Evolutionary conservation across 2,329 filamentous ascomycete genomes (phyloP).

Genomic region (Mollisia scopiformis): DNA sequence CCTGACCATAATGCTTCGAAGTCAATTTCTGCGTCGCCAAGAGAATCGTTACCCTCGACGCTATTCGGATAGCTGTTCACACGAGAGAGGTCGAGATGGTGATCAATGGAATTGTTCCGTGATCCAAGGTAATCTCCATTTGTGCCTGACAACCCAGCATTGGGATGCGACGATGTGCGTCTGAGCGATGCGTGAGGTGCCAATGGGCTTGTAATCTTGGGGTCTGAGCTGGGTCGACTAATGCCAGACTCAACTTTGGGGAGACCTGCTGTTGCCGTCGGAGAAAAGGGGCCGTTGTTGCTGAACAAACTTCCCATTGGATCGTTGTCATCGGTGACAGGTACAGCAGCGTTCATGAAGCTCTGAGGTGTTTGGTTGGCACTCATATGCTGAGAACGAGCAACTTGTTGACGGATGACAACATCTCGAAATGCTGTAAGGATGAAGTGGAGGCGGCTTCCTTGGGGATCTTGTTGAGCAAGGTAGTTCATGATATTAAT

Average conservation of each 20-base stretch:
- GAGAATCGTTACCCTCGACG: constrained; percentile 18
- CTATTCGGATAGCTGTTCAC: constrained; percentile 12
- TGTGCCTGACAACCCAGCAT: not conserved
- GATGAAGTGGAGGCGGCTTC: constrained; percentile 52
- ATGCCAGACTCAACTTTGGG: not conserved
- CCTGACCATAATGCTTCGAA: constrained; percentile 24
- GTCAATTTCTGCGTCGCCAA: constrained; percentile 29
- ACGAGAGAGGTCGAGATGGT: constrained; percentile 21
- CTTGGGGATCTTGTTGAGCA: constrained; percentile 51
- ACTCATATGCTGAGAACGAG: not conserved
- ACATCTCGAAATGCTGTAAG: constrained; percentile 51
- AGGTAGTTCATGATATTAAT: constrained; percentile 54
- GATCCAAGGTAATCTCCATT: not conserved
- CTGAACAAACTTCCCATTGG: constrained; percentile 13
- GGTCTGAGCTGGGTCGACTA: not conserved
- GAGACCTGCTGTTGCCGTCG: not conserved
- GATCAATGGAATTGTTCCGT: constrained; percentile 13
- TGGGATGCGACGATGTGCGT: not conserved
- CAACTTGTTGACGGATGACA: constrained; percentile 31
- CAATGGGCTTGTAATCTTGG: not conserved
- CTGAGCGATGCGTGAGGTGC: not conserved
- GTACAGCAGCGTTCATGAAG: not conserved
- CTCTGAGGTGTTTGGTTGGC: constrained; percentile 2
- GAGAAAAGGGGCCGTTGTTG: not conserved
- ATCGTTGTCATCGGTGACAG: constrained; percentile 10